Base-by-base conservation (phyloP, 163 green algal species). In the Chlamydomonas reinhardtii region DNA sequence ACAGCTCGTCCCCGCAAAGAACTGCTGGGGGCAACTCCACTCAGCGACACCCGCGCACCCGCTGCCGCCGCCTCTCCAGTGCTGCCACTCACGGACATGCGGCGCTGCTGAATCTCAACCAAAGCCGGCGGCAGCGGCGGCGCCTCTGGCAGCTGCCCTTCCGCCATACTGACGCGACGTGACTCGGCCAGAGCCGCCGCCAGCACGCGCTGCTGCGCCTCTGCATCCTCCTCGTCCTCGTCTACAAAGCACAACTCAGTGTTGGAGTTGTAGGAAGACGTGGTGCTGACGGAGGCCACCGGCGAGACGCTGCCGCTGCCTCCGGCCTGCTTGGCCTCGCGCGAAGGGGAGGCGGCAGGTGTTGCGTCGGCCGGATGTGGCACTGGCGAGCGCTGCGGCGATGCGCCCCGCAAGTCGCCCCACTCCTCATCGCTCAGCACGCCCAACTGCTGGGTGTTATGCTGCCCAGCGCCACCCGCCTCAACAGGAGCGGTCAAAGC, bases 221-320 rank as follows among this genome's bases (percentile, higher is more conserved):
- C 39, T 12, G 11, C 19, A 15, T 85, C 79, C 0, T 77, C 79
- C 27, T 85, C 79, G 68, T 85, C 68, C 4, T 76, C 66, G 31
- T 25, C 31, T 20, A 76, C 79, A 11, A 72, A 69, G 27, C 66
- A 65, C 20, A 71, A 59, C 81, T 80, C 81, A 25, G 70, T 87
- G 2, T 74, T 61, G 4, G 56, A 73, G 74, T 82, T 35, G 74
- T 82, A 82, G 15, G 43, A 68, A 3, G 74, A 82, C 6, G 74
- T 68, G 24, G 81, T 87, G 59, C 71, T 81, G 59, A 87, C 81
- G 70, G 81, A 74, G 12, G 68, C 31, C 29, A 70, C 52, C 48
- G 52, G 19, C 48, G 73, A 17, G 43, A 52, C 20, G 29, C 12
- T 17, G 29, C 73, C 22, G 70, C 70, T 61, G 39, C 32, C 56